Base-by-base conservation (phyloP, 176 grass and related monocot genomes). In the Cenchrus purpureus region DNA sequence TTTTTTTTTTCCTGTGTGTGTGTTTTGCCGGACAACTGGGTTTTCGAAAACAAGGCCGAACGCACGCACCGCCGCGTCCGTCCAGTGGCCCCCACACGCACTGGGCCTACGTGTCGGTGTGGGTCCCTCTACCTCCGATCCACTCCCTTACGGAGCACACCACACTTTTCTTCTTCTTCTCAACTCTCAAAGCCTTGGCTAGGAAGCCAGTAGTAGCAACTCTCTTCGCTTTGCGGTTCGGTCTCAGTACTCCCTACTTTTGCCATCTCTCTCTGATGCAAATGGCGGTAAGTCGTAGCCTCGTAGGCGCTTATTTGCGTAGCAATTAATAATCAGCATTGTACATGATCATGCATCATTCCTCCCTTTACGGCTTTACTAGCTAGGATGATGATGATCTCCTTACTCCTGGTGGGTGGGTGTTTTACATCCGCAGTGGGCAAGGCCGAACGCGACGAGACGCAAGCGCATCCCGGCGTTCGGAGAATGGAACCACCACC, bases 401-500 rank as follows among this genome's bases (percentile, higher is more conserved):
- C 17, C 17, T 70, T 1, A 12, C 8, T 52, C 12, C 0, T 4
- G 7, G 6, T 4, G 7, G 6, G 29, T 65, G 11, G 12, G 5
- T 65, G 1, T 12, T 17, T 56, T 11, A 19, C 1, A 58, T 3
- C 3, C 3, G 55, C 46, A 76, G 71, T 44, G 69, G 8, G 16
- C 40, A 19, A 58, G 54, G 34, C 2, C 74, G 13, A 52, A n/a
- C 12, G 65, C 37, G 37, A 40, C 44, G 13, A 7, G 67, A 6
- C 56, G 31, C 43, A 37, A 10, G 67, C 56, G 67, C 13, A 0
- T 79, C 56, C 84, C 84, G 1, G 84, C 84, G 10, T 86, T 86
- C 46, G 84, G 84, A 20, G 56, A 86, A 29, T 86, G 84, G 84
- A 86, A 86, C 84, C 52, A 79, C 76, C 37, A 40, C 37, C 37